phyloP scores from a whole-genome alignment of 768 basidiomycete species.

The Leccinellum luteum region DNA sequence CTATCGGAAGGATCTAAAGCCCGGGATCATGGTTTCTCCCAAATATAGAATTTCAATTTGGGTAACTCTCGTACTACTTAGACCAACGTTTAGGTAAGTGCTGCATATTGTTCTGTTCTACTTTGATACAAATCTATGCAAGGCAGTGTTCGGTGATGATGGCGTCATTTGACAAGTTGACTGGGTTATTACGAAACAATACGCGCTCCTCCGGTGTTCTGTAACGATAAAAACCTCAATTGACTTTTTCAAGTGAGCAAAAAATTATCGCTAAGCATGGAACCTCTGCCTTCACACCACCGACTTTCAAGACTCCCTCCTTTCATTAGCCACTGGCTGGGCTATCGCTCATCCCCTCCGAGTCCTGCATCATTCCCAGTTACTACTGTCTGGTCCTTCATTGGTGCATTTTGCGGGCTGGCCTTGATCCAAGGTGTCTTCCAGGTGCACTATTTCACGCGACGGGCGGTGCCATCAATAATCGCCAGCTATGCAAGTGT shows the following conservation, averaged over 20 bases:
- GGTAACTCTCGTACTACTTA: no score
- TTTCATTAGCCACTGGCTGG: conserved; percentile 11
- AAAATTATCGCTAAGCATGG: neutral
- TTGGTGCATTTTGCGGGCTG: conserved; percentile 50
- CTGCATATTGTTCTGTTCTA: no score
- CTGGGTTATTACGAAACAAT: no score
- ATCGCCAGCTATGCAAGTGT: conserved; percentile 22
- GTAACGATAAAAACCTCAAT: no score
- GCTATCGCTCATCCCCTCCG: conserved; percentile 9
- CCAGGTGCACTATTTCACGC: conserved; percentile 46
- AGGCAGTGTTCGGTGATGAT: no score
- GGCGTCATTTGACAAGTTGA: no score
- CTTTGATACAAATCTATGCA: no score
- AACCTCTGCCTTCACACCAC: neutral
- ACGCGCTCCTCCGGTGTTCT: no score
- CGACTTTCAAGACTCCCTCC: neutral
- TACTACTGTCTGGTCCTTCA: conserved; percentile 42
- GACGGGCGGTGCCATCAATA: conserved; percentile 33
- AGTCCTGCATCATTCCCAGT: conserved; percentile 2
- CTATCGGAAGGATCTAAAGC: no score
- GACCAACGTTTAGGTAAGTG: no score
- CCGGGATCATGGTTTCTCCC: no score
- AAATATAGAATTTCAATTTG: no score
- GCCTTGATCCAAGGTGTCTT: conserved; percentile 50
- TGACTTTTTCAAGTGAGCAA: neutral